Percentiles rank a stretch among this genome's conserved stretches.
phyloP scores from a whole-genome alignment of 805 yeast species.

The Grigorovia transvaalensis region DNA sequence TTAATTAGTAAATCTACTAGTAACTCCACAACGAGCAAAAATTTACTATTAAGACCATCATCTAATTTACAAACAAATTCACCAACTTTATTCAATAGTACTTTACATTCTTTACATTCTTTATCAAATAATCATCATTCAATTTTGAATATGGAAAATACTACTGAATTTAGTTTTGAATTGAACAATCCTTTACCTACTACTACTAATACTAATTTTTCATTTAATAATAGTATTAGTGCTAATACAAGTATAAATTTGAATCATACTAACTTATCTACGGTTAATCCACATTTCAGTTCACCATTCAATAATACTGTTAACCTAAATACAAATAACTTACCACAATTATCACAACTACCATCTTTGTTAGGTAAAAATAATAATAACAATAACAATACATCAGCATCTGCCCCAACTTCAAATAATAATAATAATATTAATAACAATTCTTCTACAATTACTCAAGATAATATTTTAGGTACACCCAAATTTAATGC shows the following conservation, averaged over 20 bases:
- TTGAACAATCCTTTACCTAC: not conserved
- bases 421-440: conserved; percentile 7
- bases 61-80: not conserved
- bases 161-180: not conserved
- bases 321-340: not conserved
- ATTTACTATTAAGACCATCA: not conserved
- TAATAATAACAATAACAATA: not conserved
- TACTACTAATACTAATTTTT: not conserved
- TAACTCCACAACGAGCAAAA: not conserved
- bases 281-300: not conserved
- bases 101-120: not conserved
- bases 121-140: not conserved
- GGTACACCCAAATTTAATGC: conserved; percentile 34
- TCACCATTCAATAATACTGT: not conserved
- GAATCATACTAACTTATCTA: not conserved
- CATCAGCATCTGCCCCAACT: not conserved
- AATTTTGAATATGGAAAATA: not conserved
- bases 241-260: not conserved
- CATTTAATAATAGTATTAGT: not conserved
- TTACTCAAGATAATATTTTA: conserved; percentile 8
- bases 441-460: conserved; percentile 10
- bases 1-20: not conserved
- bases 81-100: not conserved
- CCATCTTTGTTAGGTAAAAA: conserved; percentile 1
- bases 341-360: conserved; percentile 1